Percentiles rank a stretch among this genome's conserved stretches.
Conservation (phyloP, 2,329 filamentous ascomycete species). For the Emmonsia crescens region DNA sequence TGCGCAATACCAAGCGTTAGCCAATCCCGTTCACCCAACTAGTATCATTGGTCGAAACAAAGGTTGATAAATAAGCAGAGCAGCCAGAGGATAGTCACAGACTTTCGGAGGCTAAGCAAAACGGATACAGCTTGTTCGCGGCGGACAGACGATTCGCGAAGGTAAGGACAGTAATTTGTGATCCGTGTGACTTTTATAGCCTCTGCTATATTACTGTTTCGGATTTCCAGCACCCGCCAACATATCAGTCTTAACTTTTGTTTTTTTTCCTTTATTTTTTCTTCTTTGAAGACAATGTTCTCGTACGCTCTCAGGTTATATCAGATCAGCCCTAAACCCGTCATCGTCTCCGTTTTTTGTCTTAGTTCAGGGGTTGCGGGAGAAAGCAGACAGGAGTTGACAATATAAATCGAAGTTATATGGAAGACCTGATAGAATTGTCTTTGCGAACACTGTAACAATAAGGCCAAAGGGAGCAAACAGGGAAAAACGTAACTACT, state of each 20-base stretch:
- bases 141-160: background rate
- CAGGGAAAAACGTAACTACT: constrained; percentile 2
- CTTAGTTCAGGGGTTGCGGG: background rate
- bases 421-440: background rate
- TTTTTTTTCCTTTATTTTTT: background rate
- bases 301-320: background rate
- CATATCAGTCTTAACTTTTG: background rate
- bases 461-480: background rate
- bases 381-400: background rate
- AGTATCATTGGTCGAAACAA: background rate
- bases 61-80: background rate
- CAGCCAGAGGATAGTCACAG: background rate
- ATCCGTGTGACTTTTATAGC: background rate
- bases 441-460: background rate
- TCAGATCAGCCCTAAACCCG: background rate
- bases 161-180: background rate
- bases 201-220: background rate
- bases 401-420: background rate
- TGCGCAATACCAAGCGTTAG: background rate
- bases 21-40: constrained; percentile 2
- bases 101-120: background rate
- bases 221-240: background rate
- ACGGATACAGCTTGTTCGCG: background rate
- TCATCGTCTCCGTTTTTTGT: background rate
- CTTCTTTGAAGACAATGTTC: background rate